Conservation (phyloP, 257 asterid species). For the Linderniella brevidens region DNA sequence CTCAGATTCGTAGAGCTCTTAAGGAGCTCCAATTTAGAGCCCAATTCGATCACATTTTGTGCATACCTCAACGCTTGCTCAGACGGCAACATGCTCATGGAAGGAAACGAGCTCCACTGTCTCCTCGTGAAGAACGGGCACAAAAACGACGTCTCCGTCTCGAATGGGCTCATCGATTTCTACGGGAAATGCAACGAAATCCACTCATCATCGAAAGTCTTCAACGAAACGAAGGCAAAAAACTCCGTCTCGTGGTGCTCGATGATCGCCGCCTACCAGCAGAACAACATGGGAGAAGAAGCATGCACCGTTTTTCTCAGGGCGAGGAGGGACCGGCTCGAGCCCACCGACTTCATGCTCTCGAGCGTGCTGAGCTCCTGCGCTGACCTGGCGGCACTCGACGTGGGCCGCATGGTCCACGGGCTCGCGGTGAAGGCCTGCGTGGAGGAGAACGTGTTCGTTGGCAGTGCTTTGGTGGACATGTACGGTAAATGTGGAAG, state of each 20-base stretch:
- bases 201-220: constrained; percentile 32
- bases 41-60: constrained; percentile 67
- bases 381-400: constrained; percentile 69
- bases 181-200: constrained; percentile 58
- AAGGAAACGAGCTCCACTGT: constrained; percentile 65
- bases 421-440: constrained; percentile 69
- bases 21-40: constrained; percentile 21
- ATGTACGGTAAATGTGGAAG: constrained; percentile 90
- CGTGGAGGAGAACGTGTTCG: constrained; percentile 40
- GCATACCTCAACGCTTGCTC: constrained; percentile 72
- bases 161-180: constrained; percentile 63
- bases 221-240: constrained; percentile 27
- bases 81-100: constrained; percentile 28
- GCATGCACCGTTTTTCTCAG: constrained; percentile 37
- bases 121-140: constrained; percentile 37
- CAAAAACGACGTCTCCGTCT: constrained; percentile 38
- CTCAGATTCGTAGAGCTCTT: constrained; percentile 36
- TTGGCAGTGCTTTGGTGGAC: constrained; percentile 82
- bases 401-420: constrained; percentile 54
- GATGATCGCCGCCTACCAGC: constrained; percentile 63
- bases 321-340: constrained; percentile 29
- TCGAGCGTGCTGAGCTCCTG: constrained; percentile 82
- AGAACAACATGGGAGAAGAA: constrained; percentile 55
- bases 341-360: constrained; percentile 51
- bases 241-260: constrained; percentile 80